Evolutionary conservation across 1,284 basidiomycete species (phyloP).

Genomic region (Ustilago loliicola): DNA sequence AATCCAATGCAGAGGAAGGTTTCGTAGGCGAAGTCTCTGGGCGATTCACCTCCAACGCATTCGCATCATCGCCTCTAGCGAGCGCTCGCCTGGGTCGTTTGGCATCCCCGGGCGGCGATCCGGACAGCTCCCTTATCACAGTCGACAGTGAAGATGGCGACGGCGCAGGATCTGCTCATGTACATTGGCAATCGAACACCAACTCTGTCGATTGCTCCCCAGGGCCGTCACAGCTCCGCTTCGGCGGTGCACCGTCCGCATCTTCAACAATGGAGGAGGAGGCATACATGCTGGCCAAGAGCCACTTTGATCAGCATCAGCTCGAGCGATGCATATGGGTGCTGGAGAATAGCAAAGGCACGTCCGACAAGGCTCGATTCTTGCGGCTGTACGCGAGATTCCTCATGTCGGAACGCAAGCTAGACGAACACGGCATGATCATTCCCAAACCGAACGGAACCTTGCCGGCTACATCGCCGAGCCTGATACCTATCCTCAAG

Average conservation of each 20-base stretch:
- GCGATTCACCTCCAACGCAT: conserved; percentile 18
- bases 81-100: conserved; percentile 21
- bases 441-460: conserved; percentile 52
- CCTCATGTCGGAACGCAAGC: conserved; percentile 72
- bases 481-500: conserved; percentile 57
- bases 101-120: conserved; percentile 27
- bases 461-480: conserved; percentile 44
- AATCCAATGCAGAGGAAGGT: conserved; percentile 33
- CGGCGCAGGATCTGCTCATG: conserved; percentile 44
- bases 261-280: conserved; percentile 70
- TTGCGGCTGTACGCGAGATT: conserved; percentile 84
- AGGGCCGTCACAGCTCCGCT: conserved; percentile 24
- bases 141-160: conserved; percentile 46
- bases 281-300: conserved; percentile 78
- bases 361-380: conserved; percentile 77
- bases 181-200: conserved; percentile 52
- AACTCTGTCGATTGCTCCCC: conserved; percentile 49
- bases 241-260: background rate
- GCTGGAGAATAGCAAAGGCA: conserved; percentile 45
- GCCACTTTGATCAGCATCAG: conserved; percentile 84
- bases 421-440: conserved; percentile 58
- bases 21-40: conserved; percentile 33
- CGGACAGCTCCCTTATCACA: conserved; percentile 48
- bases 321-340: conserved; percentile 79
- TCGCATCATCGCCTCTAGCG: conserved; percentile 41